phyloP scores from a whole-genome alignment of 257 asterid genomes.

The Fraxinus anomala region DNA sequence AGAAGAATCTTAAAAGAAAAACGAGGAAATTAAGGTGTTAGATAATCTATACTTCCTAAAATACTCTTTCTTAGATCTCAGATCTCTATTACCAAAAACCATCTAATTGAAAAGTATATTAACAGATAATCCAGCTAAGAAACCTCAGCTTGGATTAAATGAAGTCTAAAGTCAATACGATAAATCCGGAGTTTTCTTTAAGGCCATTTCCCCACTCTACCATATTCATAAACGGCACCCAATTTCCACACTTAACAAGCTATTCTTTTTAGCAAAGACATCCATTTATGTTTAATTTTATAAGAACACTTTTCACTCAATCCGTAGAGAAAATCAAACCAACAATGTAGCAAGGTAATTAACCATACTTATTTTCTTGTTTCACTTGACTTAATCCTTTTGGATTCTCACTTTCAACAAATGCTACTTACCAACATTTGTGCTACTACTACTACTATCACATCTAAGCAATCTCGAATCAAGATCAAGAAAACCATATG shows the following conservation, averaged over 20 bases:
- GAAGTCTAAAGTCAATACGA: too few species aligned
- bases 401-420: constrained; percentile 2
- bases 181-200: too few species aligned
- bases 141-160: too few species aligned
- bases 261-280: background rate
- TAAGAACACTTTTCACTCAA: background rate
- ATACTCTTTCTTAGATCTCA: too few species aligned
- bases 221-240: too few species aligned
- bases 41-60: too few species aligned
- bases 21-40: too few species aligned
- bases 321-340: background rate
- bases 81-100: too few species aligned
- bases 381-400: background rate
- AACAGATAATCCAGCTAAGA: too few species aligned
- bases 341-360: background rate
- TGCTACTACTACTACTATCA: background rate
- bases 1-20: too few species aligned
- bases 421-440: background rate
- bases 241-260: background rate
- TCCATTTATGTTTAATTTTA: background rate
- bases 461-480: background rate
- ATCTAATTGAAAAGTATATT: too few species aligned
- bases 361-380: background rate
- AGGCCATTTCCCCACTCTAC: too few species aligned
- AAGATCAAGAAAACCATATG: background rate